phyloP scores from a whole-genome alignment of 768 basidiomycete genomes.

The Saitozyma sp. region DNA sequence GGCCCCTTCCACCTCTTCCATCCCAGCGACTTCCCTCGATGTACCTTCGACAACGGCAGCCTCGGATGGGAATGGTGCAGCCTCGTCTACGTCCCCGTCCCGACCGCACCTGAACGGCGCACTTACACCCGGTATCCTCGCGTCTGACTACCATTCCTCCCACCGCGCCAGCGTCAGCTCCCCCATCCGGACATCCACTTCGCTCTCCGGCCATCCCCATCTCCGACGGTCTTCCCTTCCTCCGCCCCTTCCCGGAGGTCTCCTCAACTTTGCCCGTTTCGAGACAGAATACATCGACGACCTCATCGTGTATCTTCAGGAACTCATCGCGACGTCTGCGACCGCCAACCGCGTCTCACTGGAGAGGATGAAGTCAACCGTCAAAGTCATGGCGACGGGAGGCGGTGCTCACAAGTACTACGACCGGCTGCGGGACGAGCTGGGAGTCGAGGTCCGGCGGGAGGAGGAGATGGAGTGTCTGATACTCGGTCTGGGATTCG shows the following conservation, averaged over 20 bases:
- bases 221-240: constrained; percentile 70
- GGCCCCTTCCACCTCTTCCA: constrained; percentile 17
- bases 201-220: constrained; percentile 56
- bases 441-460: constrained; percentile 78
- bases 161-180: not conserved
- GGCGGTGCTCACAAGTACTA: constrained; percentile 96
- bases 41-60: constrained; percentile 3
- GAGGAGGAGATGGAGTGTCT: constrained; percentile 99
- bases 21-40: too few species aligned
- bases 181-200: not conserved
- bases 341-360: constrained; percentile 79
- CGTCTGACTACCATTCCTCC: constrained; percentile 10
- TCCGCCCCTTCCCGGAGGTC: constrained; percentile 88
- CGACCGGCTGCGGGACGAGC: constrained; percentile 69
- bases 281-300: constrained; percentile 84
- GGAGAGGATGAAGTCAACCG: constrained; percentile 84
- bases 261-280: constrained; percentile 96
- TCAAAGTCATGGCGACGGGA: constrained; percentile 97
- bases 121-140: constrained; percentile 39
- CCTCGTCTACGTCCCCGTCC: constrained; percentile 16
- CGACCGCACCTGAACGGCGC: constrained; percentile 46
- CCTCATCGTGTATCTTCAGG: constrained; percentile 81
- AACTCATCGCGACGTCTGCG: constrained; percentile 83
- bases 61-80: not conserved
- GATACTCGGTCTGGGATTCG: constrained; percentile 93